Conservation (phyloP, 2,329 filamentous ascomycete species). For the Stagonosporopsis rhizophila region DNA sequence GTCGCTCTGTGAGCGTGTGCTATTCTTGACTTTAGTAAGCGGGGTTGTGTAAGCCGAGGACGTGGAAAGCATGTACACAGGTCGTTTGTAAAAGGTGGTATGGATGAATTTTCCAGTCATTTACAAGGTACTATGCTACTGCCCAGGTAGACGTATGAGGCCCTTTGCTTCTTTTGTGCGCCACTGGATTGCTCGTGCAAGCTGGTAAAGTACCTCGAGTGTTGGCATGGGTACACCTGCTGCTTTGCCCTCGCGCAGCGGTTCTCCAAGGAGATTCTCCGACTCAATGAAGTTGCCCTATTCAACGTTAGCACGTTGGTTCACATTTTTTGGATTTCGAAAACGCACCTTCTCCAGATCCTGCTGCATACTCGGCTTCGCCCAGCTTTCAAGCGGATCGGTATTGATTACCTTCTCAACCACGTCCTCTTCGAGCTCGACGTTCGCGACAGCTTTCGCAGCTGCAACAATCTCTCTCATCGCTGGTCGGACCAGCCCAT, state of each 20-base stretch:
- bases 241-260: slow-evolving; percentile 59
- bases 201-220: slow-evolving; percentile 57
- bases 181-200: slow-evolving; percentile 59
- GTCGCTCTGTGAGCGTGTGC: neutral
- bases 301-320: neutral
- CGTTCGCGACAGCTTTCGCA: slow-evolving; percentile 54
- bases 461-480: slow-evolving; percentile 61
- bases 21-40: neutral
- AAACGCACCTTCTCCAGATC: slow-evolving; percentile 57
- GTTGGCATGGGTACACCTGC: slow-evolving; percentile 60
- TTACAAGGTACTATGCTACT: neutral
- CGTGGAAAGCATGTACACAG: neutral
- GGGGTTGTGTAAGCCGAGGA: neutral
- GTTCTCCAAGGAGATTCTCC: slow-evolving; percentile 65
- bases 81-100: neutral
- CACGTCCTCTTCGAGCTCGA: slow-evolving; percentile 53
- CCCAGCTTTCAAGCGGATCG: slow-evolving; percentile 59
- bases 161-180: slow-evolving; percentile 56
- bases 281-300: slow-evolving; percentile 64
- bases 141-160: slow-evolving; percentile 39
- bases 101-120: neutral
- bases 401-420: slow-evolving; percentile 56
- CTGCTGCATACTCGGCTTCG: slow-evolving; percentile 63
- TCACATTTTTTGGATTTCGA: no score
- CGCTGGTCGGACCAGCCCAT: slow-evolving; percentile 59